Evolutionary conservation across 345 rosid species (phyloP).

Genomic region (Eucalyptus cloeziana): DNA sequence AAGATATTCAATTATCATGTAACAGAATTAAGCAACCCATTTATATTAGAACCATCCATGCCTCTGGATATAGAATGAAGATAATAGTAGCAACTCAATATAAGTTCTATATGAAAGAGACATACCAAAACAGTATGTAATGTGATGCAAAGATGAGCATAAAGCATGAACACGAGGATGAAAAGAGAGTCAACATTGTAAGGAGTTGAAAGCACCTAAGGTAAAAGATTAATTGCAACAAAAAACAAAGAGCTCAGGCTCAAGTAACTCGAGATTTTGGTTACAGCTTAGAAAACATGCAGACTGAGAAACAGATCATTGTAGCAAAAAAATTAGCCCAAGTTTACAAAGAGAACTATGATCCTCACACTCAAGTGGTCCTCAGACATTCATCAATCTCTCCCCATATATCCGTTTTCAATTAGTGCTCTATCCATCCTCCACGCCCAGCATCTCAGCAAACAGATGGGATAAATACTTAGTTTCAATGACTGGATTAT

Average conservation of each 20-base stretch:
- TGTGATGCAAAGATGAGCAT: neutral
- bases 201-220: conserved; percentile 11
- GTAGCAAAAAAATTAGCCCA: conserved; percentile 53
- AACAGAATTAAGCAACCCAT: neutral
- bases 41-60: neutral
- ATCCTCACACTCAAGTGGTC: conserved; percentile 46
- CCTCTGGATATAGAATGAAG: neutral
- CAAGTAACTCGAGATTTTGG: conserved; percentile 31
- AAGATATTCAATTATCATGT: neutral
- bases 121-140: neutral
- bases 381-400: conserved; percentile 21
- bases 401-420: conserved; percentile 15
- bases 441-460: conserved; percentile 35
- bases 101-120: neutral
- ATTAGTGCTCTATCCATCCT: conserved; percentile 49
- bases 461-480: neutral
- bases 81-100: neutral
- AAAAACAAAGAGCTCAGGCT: conserved; percentile 52
- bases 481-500: neutral
- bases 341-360: conserved; percentile 37
- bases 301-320: conserved; percentile 17
- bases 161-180: neutral
- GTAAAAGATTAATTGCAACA: conserved; percentile 51
- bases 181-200: neutral
- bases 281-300: conserved; percentile 23